Evolutionary conservation across 176 grass and related monocot genomes (phyloP), one percentile per base, ranked within the genome.

Genomic region (Cenchrus purpureus): DNA sequence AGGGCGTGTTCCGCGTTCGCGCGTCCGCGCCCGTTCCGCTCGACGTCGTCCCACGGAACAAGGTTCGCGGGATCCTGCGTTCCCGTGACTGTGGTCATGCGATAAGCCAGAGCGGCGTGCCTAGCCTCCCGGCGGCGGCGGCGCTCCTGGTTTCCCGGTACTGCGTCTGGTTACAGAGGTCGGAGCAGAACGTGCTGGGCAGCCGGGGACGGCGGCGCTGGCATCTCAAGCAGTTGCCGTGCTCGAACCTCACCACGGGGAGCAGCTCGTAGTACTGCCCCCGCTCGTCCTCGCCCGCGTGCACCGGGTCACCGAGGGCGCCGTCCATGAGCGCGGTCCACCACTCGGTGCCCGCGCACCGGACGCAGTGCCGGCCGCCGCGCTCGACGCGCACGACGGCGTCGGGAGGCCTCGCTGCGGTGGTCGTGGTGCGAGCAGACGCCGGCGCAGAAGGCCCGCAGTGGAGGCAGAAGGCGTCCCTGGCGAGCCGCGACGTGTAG

Each of bases 401-500:
- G 32, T 3, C n/a, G 17, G 54, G 17, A 11, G 4, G 17, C 31
- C 32, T 42, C 4, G 10, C 4, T 6, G 65, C 14, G 6, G 65
- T 43, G 54, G 74, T 76, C 32, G 54, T 59, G 54, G 17, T 74
- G 49, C 49, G 54, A 25, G 73, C 53, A 58, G 32, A 1, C 16
- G 54, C 1, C 16, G 74, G 74, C n/a, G 53, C 4, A 1, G 74
- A 76, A 58, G 72, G 54, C 52, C 9, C 8, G 74, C 53, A 76
- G 74, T 20, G 12, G 32, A 76, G 29, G 74, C 74, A 76, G 54
- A 53, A 76, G 74, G 29, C 65, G 65, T 75, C 72, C 73, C 73
- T 56, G 73, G 52, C 29, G 32, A 42, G 53, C 15, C 12, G 11
- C 53, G 29, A 20, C 51, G 32, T 37, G 53, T 76, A 58, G 73